These are phyloP conservation scores for Neurospora sp. DNA, from an alignment of 495 filamentous ascomycete species.

Conservation along the genomic window DNA sequence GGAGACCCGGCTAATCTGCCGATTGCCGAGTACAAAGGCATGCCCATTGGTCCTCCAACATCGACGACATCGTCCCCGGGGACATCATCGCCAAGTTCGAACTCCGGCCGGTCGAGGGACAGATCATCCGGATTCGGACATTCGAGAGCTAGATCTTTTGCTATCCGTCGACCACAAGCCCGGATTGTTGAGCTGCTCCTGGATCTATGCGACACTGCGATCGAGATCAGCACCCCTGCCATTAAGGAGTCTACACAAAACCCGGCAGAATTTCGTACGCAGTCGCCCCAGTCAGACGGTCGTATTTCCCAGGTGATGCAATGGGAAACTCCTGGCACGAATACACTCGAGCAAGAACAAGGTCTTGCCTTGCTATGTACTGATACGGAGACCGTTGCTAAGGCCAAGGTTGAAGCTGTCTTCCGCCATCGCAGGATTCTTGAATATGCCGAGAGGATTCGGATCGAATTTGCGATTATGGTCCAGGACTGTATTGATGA, in stretches of 20 bases:
- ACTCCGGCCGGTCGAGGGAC: constrained; percentile 67
- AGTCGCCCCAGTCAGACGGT: constrained; percentile 91
- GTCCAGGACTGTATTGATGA: constrained; percentile 93
- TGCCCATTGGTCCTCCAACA: constrained; percentile 68
- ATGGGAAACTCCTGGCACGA: constrained; percentile 88
- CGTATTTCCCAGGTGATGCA: constrained; percentile 85
- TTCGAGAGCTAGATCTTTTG: constrained; percentile 66
- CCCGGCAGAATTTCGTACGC: constrained; percentile 66
- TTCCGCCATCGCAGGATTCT: constrained; percentile 84
- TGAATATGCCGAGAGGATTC: constrained; percentile 92
- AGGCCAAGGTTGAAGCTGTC: constrained; percentile 84
- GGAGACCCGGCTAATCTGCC: constrained; percentile 46
- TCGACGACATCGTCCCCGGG: constrained; percentile 52
- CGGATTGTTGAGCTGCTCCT: constrained; percentile 90
- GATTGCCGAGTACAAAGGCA: constrained; percentile 80
- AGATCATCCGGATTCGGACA: constrained; percentile 67
- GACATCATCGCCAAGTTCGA: constrained; percentile 46
- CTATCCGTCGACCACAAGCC: constrained; percentile 75
- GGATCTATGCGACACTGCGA: constrained; percentile 88
- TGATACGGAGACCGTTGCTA: constrained; percentile 75
- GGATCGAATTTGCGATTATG: constrained; percentile 78
- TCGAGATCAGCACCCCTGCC: constrained; percentile 87
- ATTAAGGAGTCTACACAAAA: constrained; percentile 71
- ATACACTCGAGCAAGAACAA: constrained; percentile 88
- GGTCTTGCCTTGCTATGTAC: constrained; percentile 77